Percentiles rank a stretch among this genome's conserved stretches.
These are phyloP conservation scores for Cylindrotheca closterium DNA, from an alignment of 108 stramenopile species.

Conservation along the genomic window DNA sequence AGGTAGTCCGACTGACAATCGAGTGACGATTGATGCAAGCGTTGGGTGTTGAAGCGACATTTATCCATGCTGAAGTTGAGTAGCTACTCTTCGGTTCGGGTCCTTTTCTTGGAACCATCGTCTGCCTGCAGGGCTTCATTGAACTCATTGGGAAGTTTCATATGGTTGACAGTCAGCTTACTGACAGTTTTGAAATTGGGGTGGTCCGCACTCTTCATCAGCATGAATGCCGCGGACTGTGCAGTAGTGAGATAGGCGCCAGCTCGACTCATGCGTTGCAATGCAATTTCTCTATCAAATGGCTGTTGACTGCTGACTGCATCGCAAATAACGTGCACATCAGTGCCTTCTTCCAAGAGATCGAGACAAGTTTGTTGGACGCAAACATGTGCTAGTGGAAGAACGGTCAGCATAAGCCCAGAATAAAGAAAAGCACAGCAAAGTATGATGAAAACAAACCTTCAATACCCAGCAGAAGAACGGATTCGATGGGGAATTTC, in stretches of 20 bases:
- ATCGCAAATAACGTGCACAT: slow-evolving; percentile 91
- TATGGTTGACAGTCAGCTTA: slow-evolving; percentile 82
- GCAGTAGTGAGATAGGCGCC: slow-evolving; percentile 86
- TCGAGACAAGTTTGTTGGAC: slow-evolving; percentile 91
- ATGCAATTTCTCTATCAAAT: slow-evolving; percentile 80
- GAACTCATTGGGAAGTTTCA: slow-evolving; percentile 80
- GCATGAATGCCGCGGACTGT: slow-evolving; percentile 86
- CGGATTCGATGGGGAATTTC: slow-evolving; percentile 36
- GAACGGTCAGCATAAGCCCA: not conserved
- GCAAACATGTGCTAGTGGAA: slow-evolving; percentile 85
- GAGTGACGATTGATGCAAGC: too few relatives aligned
- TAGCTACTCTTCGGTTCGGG: too few relatives aligned
- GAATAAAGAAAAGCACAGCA: not conserved
- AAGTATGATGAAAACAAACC: not conserved
- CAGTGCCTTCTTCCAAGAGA: slow-evolving; percentile 74
- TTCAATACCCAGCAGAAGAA: slow-evolving; percentile 95
- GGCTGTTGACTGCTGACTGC: slow-evolving; percentile 79
- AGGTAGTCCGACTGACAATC: too few relatives aligned
- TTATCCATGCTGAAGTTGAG: too few relatives aligned
- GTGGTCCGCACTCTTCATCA: slow-evolving; percentile 83
- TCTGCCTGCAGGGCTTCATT: slow-evolving; percentile 32
- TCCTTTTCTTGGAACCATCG: too few relatives aligned
- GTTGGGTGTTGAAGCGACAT: too few relatives aligned
- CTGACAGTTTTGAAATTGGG: slow-evolving; percentile 82
- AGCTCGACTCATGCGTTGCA: slow-evolving; percentile 70